These are phyloP conservation scores for Strobilomyces dryophilus DNA, from an alignment of 768 basidiomycete genomes.

Conservation along the genomic window DNA sequence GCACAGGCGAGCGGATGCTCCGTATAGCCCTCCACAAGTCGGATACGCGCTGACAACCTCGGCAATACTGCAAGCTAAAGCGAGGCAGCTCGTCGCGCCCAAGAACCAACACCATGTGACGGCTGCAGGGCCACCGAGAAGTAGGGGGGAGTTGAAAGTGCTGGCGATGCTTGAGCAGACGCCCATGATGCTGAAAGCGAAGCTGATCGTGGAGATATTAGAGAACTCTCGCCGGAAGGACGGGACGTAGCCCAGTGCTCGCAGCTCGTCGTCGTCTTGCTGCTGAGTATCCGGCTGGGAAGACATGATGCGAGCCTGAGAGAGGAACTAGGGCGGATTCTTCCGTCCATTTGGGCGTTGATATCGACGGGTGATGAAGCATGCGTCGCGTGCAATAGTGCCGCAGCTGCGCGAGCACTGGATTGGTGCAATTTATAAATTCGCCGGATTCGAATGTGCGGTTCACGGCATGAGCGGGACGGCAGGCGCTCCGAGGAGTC, in stretches of 20 bases:
- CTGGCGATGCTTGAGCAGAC: conserved; percentile 36
- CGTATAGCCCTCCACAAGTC: conserved; percentile 42
- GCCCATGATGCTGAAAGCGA: conserved; percentile 34
- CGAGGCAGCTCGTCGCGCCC: conserved; percentile 25
- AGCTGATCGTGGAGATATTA: conserved; percentile 35
- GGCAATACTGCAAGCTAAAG: conserved; percentile 28
- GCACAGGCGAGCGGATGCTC: conserved; percentile 74
- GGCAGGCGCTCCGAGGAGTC: conserved; percentile 6
- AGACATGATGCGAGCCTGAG: conserved; percentile 1
- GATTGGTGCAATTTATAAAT: too few relatives aligned
- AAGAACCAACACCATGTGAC: conserved; percentile 37
- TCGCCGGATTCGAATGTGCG: too few relatives aligned
- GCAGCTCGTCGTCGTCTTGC: conserved; percentile 20
- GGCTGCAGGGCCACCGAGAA: conserved; percentile 34
- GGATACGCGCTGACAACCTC: conserved; percentile 32
- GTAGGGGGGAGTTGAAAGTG: conserved; percentile 36
- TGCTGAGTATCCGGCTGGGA: background rate
- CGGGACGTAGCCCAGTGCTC: conserved; percentile 29
- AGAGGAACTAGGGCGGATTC: too few relatives aligned
- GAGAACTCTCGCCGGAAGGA: conserved; percentile 43
- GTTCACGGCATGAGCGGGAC: too few relatives aligned
- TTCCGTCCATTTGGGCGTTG: background rate
- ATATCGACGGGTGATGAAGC: background rate
- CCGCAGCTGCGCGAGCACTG: background rate
- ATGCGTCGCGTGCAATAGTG: background rate